These are phyloP conservation scores for Microbotryum lychnidis-dioicae DNA, from an alignment of 1,284 basidiomycete genomes.

Conservation along the genomic window DNA sequence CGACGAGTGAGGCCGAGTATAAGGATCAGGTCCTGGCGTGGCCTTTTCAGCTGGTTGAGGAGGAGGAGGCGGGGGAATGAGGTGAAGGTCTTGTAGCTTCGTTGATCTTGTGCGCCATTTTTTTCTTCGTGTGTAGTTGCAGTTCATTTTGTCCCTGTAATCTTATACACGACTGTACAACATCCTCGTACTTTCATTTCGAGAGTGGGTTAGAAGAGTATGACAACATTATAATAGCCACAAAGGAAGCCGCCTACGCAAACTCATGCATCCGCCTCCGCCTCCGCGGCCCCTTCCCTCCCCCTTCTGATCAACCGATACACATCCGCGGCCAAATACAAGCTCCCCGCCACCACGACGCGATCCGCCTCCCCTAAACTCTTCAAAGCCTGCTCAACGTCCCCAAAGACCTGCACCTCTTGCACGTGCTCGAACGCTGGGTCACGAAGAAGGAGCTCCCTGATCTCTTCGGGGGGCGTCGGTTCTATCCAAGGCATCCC, in stretches of 20 bases:
- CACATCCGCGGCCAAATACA: conserved; percentile 83
- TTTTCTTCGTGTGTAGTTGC: too few species aligned
- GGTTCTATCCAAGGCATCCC: conserved; percentile 86
- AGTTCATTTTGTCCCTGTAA: too few species aligned
- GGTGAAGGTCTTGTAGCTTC: too few species aligned
- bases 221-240: too few species aligned
- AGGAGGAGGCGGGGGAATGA: background rate
- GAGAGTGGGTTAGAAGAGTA: too few species aligned
- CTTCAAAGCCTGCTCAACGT: conserved; percentile 26
- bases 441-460: conserved; percentile 40
- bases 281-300: background rate
- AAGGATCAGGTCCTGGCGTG: background rate
- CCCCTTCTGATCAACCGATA: conserved; percentile 49
- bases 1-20: conserved; percentile 7
- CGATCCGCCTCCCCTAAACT: conserved; percentile 42
- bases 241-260: too few species aligned
- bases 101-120: too few species aligned
- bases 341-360: conserved; percentile 72
- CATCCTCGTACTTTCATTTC: too few species aligned
- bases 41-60: background rate
- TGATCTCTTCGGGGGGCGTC: conserved; percentile 50
- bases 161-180: too few species aligned
- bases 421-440: conserved; percentile 37
- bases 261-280: too few species aligned
- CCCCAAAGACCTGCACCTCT: conserved; percentile 17